Evolutionary conservation across 495 filamentous ascomycete genomes (phyloP), one percentile per base, ranked within the genome.

Genomic region (Penicillium fimorum): DNA sequence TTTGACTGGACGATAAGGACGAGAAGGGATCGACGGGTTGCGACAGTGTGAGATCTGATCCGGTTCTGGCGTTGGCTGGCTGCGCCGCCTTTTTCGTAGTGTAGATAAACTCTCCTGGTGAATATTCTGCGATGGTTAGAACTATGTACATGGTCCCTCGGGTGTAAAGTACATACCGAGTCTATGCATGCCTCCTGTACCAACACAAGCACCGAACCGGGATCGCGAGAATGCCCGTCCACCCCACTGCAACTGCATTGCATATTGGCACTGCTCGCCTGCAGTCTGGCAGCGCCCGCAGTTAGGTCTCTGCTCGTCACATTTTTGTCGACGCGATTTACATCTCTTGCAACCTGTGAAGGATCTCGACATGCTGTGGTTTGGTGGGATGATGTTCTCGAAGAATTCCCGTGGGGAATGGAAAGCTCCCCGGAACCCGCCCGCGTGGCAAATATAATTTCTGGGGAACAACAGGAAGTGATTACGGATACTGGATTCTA

Each of bases 31-130:
- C 74, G 51, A 78, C 66, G 20, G 64, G 50, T 56, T 66, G 65
- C 17, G 63, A 59, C 15, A 77, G 53, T 18, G 69, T 56, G 44
- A 71, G 60, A 43, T 70, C 56, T 57, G 69, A 48, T 37, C 30
- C 60, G 17, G 63, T 35, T 17, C 25, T 43, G 24, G 51, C 10
- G 60, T 37, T n/a, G 53, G 51, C 50, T 47, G 54, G 29, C 38
- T 40, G 53, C n/a, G 53, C 41, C 33, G 73, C 59, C 27, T 38
- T 24, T 25, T 52, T 52, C 32, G 74, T 73, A 42, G 74, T 76
- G 60, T 76, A 77, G 56, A 77, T 75, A 41, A 76, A 76, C 59
- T 79, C 73, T 11, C 76, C 76, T 8, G 76, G 76, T 4, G 76
- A 78, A 56, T 78, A 78, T 62, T 78, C 76, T 78, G 46, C 2